phyloP scores from a whole-genome alignment of 148 eudicot species.

The Suaeda aralocaspica region DNA sequence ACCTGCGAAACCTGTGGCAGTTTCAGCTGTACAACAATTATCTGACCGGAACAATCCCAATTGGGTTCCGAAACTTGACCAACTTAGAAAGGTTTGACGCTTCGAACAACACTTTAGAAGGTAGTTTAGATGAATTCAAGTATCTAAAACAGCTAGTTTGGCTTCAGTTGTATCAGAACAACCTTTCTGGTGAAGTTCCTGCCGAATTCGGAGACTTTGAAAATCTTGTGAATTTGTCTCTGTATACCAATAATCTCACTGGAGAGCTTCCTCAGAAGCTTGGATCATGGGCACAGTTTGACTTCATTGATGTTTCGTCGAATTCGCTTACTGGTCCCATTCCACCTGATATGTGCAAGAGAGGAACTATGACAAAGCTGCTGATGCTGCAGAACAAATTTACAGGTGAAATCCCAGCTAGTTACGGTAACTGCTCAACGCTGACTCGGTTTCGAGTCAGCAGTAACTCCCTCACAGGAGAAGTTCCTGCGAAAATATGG shows the following conservation, averaged over 20 bases:
- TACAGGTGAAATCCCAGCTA: slow-evolving; percentile 62
- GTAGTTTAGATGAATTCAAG: slow-evolving; percentile 61
- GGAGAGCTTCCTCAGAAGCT: slow-evolving; percentile 69
- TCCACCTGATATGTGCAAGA: slow-evolving; percentile 84
- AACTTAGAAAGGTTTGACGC: slow-evolving; percentile 58
- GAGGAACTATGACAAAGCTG: slow-evolving; percentile 54
- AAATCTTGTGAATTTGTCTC: slow-evolving; percentile 51
- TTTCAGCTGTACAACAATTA: slow-evolving; percentile 56
- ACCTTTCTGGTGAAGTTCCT: slow-evolving; percentile 65
- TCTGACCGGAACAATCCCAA: slow-evolving; percentile 58
- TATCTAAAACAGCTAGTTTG: slow-evolving; percentile 36
- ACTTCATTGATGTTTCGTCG: slow-evolving; percentile 75
- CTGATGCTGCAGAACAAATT: slow-evolving; percentile 64
- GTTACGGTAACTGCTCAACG: slow-evolving; percentile 56
- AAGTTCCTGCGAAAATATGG: slow-evolving; percentile 76
- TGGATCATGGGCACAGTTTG: slow-evolving; percentile 73
- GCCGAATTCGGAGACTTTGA: slow-evolving; percentile 72
- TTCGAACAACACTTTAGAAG: slow-evolving; percentile 47
- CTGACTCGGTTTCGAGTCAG: slow-evolving; percentile 72
- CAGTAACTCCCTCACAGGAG: slow-evolving; percentile 62
- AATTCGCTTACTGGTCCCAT: slow-evolving; percentile 67
- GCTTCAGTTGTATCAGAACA: slow-evolving; percentile 55
- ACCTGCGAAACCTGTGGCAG: slow-evolving; percentile 55
- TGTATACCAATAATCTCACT: slow-evolving; percentile 57
- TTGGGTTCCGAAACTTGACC: slow-evolving; percentile 57